Conservation (phyloP, 257 asterid species). For the Nyctanthes arbortristis region DNA sequence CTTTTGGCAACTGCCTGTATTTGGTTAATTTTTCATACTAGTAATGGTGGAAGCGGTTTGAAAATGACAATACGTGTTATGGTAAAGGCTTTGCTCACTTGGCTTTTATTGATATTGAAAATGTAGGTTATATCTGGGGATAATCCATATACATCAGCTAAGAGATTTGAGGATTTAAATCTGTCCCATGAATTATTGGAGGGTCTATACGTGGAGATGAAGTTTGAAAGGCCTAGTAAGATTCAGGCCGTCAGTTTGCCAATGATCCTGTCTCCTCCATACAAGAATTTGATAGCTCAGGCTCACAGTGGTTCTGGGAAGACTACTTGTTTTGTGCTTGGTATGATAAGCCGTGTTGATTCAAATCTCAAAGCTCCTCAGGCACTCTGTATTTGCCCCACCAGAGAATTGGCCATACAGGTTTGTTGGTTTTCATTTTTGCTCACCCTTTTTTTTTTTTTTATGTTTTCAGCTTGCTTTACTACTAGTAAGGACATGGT, state of each 20-base stretch:
- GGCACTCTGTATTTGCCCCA: slow-evolving; percentile 98
- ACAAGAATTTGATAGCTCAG: slow-evolving; percentile 86
- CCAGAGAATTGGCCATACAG: slow-evolving; percentile 96
- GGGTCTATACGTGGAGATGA: slow-evolving; percentile 87
- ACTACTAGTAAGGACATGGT: not conserved
- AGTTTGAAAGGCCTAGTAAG: slow-evolving; percentile 82
- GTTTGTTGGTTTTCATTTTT: slow-evolving; percentile 32
- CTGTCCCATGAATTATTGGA: slow-evolving; percentile 66
- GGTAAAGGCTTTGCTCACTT: not conserved
- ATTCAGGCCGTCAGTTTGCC: slow-evolving; percentile 88
- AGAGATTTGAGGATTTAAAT: slow-evolving; percentile 81
- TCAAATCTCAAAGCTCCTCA: slow-evolving; percentile 69
- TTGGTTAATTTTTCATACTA: slow-evolving; percentile 2
- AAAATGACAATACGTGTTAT: not conserved
- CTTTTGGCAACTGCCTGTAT: no score
- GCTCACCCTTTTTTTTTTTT: not conserved
- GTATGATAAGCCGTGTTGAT: slow-evolving; percentile 93
- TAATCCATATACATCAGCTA: slow-evolving; percentile 71
- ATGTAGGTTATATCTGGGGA: slow-evolving; percentile 75
- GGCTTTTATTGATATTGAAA: slow-evolving; percentile 9
- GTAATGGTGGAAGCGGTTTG: not conserved
- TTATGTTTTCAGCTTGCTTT: not conserved
- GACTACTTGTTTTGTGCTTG: slow-evolving; percentile 96
- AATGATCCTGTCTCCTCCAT: slow-evolving; percentile 85
- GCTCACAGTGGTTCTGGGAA: slow-evolving; percentile 98